Evolutionary conservation across 2,329 filamentous ascomycete species (phyloP), one percentile per base, ranked within the genome.

Genomic region (Cordyceps pruinosa): DNA sequence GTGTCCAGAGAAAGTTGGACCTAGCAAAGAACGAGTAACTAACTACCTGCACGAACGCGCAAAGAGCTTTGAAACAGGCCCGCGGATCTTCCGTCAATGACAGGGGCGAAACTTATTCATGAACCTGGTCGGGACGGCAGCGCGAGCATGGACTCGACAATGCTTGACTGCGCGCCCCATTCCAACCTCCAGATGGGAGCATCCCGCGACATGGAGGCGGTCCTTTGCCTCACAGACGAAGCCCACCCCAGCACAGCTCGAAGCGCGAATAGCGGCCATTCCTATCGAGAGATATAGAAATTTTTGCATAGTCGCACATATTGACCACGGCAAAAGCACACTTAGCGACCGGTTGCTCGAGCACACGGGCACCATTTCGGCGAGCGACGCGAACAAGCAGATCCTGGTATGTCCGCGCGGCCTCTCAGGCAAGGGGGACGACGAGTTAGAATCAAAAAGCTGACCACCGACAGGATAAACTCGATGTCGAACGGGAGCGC

Each of bases 271-370:
- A 59, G 77, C 84, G 17, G 84, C 82, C 6, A 92, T 93, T 56
- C 89, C 89, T 2, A 87, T 92, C 66, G 84, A 88, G 58, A 83
- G 89, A 21, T 93, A 85, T 64, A 87, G 94, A 61, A 99, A 99
- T 72, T 99, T 99, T 72, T 99, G 94, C 73, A 97, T 99, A 67
- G 93, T 99, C 52, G 94, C 94, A 10, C 94, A 99, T 71, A 95
- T 99, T 69, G 94, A 99, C 71, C 94, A 99, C 84, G 94, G 94
- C 66, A 99, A 99, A 74, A 96, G 89, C 69, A 99, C 94, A 5
- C 84, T 99, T 54, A 93, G 88, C 63, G 94, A 99, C 68, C 87
- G 94, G 3, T 77, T 99, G 55, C 82, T 99, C 61, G 94, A 99
- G 77, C 79, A 95, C 62, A 99, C 94, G 1, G 93, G 94, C 21